Evolutionary conservation across 148 eudicot species (phyloP).

Genomic region (Simmondsia chinensis): DNA sequence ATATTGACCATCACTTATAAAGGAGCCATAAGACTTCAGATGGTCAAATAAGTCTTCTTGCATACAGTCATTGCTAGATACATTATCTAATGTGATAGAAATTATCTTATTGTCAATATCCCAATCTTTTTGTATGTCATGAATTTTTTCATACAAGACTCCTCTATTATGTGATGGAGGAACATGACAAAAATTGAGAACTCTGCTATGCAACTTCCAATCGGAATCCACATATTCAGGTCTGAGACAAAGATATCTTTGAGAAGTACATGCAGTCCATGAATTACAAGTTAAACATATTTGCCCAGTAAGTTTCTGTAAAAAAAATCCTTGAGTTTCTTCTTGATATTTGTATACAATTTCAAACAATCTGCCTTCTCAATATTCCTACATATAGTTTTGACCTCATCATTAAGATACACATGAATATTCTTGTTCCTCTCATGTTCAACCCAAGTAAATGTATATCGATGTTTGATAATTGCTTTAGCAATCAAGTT

Average conservation of each 20-base stretch:
- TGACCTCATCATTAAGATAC: not conserved
- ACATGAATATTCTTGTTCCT: constrained; percentile 3
- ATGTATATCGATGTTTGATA: constrained; percentile 2
- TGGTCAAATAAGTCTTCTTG: constrained; percentile 1
- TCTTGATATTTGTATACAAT: not conserved
- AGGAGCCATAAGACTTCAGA: not conserved
- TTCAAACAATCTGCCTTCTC: constrained; percentile 5
- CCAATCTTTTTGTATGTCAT: not conserved
- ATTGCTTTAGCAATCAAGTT: constrained; percentile 6
- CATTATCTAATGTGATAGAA: constrained; percentile 19
- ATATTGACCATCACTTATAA: constrained; percentile 12
- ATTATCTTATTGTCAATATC: constrained; percentile 14
- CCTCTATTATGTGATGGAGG: constrained; percentile 11
- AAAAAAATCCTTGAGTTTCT: not conserved
- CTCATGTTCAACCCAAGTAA: constrained; percentile 6
- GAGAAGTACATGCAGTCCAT: constrained; percentile 11
- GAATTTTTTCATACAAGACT: not conserved
- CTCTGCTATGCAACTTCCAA: constrained; percentile 1
- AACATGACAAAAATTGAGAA: constrained; percentile 6
- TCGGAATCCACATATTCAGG: constrained; percentile 7
- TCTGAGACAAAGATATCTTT: constrained; percentile 9
- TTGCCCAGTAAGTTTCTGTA: constrained; percentile 1
- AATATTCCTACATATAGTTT: not conserved
- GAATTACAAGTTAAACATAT: constrained; percentile 10
- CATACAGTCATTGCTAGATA: not conserved